Base-by-base conservation (phyloP, 495 filamentous ascomycete species). In the Peziza echinospora region DNA sequence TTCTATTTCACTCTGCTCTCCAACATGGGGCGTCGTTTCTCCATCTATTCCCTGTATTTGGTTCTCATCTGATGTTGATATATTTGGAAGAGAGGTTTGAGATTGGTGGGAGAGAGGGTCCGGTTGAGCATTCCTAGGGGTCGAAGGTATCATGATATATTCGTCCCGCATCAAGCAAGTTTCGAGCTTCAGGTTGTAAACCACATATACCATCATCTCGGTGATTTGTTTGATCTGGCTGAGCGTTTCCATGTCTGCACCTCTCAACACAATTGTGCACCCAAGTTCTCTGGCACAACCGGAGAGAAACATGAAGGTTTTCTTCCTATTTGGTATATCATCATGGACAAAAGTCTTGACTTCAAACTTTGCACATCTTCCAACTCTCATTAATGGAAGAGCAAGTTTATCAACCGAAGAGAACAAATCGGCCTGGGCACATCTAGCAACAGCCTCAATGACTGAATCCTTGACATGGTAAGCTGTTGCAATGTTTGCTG, bases 151-250 rank as follows among this genome's bases (percentile, higher is more conserved):
- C 47, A 86, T 70, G 21, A 91, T 81, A 59, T 84, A 93, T 53
- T 93, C 86, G 63, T 99, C 91, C 44, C 86, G 73, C 81, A 99
- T 89, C 41, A 99, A 62, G 56, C 77, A 93, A 1, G 91, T 93
- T 62, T 99, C 91, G 6, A 99, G 71, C 58, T 89, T 93, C 19
- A 96, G 69, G 53, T 93, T 99, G 62, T 99, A 94, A 13, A 94
- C 84, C 21, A 99, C 91, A 57, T 94, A 99, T 47, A 87, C 76
- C 85, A 99, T 93, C 56, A 99, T 92, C 60, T 99, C 91, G 2
- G 89, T 91, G 54, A 99, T 91, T 40, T 73, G 74, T 59, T 99
- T 99, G 60, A 99, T 76, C 49, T 73, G 80, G 2, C 71, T 65
- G 5, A 99, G 70, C 0, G 72, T 65, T 34, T 72, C 60, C 24